These are phyloP conservation scores for Aspergillus haitiensis DNA, from an alignment of 495 filamentous ascomycete species.

Conservation along the genomic window DNA sequence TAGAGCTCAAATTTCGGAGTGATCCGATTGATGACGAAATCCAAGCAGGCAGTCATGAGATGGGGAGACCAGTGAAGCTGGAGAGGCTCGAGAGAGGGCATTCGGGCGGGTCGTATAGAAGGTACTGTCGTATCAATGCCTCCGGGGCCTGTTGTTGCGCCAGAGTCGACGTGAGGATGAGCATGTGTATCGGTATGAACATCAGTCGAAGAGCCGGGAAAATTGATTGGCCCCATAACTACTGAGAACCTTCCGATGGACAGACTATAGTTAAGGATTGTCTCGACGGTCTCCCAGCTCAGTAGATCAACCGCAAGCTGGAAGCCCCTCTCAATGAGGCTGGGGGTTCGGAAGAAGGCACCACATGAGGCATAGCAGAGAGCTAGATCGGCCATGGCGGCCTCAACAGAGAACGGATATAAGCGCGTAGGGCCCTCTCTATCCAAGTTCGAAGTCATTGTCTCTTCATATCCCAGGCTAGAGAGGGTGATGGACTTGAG, in stretches of 20 bases:
- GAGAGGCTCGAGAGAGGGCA: slow-evolving; percentile 2
- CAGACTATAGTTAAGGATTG: slow-evolving; percentile 31
- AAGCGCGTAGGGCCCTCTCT: neutral
- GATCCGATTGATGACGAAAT: slow-evolving; percentile 27
- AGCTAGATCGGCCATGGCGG: slow-evolving; percentile 31
- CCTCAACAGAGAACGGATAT: slow-evolving; percentile 19
- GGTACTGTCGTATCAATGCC: neutral
- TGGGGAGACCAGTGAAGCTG: slow-evolving; percentile 17
- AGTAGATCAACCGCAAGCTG: slow-evolving; percentile 26
- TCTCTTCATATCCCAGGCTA: slow-evolving; percentile 19
- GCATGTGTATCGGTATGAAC: neutral
- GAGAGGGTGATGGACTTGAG: slow-evolving; percentile 18
- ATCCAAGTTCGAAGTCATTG: neutral
- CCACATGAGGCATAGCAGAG: slow-evolving; percentile 35
- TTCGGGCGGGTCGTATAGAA: neutral
- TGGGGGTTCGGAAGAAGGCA: slow-evolving; percentile 28
- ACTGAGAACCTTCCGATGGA: slow-evolving; percentile 23
- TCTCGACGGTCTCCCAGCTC: slow-evolving; percentile 33
- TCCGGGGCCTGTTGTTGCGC: neutral
- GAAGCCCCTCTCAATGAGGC: slow-evolving; percentile 31
- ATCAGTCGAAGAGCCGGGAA: neutral
- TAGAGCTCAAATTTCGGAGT: slow-evolving; percentile 24
- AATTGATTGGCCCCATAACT: slow-evolving; percentile 6
- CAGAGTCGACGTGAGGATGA: neutral
- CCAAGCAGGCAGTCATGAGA: slow-evolving; percentile 21